phyloP scores from a whole-genome alignment of 2,329 filamentous ascomycete species.

The Drechslerella dactyloides region DNA sequence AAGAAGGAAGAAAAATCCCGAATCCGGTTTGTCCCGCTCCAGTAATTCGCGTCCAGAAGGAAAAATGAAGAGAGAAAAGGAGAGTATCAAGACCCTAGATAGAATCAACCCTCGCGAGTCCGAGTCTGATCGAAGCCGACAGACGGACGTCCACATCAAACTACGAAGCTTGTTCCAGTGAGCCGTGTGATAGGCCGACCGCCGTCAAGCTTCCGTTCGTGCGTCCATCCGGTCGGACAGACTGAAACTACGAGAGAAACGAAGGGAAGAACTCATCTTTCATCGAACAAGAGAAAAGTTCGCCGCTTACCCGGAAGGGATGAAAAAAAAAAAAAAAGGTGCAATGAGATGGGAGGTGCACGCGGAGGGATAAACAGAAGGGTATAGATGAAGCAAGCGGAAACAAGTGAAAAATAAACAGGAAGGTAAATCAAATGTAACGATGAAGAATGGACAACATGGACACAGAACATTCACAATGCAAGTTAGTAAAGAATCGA shows the following conservation, averaged over 20 bases:
- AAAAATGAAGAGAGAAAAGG: constrained; percentile 10
- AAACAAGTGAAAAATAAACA: not conserved
- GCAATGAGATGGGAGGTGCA: constrained; percentile 7
- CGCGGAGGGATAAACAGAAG: not conserved
- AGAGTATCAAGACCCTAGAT: constrained; percentile 14
- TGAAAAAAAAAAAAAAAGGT: not conserved
- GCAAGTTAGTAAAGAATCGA: not conserved
- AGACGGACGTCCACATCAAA: too few species aligned
- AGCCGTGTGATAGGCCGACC: constrained; percentile 21
- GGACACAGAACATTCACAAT: not conserved
- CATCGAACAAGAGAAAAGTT: constrained; percentile 5
- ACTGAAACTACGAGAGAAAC: constrained; percentile 5
- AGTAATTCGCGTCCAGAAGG: constrained; percentile 19
- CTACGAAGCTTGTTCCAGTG: constrained; percentile 42
- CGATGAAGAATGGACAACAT: not conserved
- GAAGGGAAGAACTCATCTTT: constrained; percentile 11
- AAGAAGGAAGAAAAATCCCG: not conserved
- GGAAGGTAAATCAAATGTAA: not conserved
- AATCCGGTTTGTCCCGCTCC: constrained; percentile 25
- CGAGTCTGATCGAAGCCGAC: not conserved
- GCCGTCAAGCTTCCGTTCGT: constrained; percentile 29
- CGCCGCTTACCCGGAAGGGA: constrained; percentile 35
- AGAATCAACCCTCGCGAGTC: constrained; percentile 4
- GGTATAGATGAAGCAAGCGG: constrained; percentile 1
- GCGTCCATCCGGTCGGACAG: not conserved